Evolutionary conservation across 768 basidiomycete species (phyloP).

Genomic region (Paxillus rubicundulus): DNA sequence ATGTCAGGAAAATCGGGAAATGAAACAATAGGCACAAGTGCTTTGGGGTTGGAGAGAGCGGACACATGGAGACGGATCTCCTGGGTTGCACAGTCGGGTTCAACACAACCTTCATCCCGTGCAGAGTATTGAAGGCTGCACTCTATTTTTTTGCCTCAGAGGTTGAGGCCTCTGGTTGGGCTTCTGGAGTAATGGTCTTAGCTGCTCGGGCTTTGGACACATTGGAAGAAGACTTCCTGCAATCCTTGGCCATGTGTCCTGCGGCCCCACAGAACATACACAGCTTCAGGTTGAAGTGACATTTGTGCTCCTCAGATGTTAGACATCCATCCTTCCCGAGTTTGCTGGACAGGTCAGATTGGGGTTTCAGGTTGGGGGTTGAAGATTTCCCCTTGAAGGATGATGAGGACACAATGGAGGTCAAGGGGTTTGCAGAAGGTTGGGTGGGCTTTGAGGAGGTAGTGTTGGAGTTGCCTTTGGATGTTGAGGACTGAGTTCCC

Average conservation of each 20-base stretch:
- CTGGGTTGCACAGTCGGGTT: background rate
- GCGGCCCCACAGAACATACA: slow-evolving; percentile 2
- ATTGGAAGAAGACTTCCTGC: background rate
- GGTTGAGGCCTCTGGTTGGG: background rate
- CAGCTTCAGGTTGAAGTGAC: background rate
- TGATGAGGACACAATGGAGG: background rate
- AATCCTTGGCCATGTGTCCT: background rate
- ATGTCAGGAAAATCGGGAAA: background rate
- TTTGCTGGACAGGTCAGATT: no score
- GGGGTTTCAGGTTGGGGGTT: no score
- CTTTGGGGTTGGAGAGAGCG: background rate
- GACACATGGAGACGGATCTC: slow-evolving; percentile 3
- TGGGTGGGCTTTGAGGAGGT: no score
- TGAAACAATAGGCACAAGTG: background rate
- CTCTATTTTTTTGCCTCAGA: slow-evolving; percentile 6
- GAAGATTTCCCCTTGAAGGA: background rate
- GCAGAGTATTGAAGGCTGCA: background rate
- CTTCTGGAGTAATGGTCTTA: background rate
- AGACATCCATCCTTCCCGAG: background rate
- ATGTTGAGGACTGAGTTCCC: no score
- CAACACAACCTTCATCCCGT: background rate
- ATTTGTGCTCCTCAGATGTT: background rate
- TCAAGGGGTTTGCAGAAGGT: background rate
- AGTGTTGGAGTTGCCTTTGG: no score
- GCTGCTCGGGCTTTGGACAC: background rate